phyloP scores from a whole-genome alignment of 331 rosid genomes.

The Acacia pycnantha region DNA sequence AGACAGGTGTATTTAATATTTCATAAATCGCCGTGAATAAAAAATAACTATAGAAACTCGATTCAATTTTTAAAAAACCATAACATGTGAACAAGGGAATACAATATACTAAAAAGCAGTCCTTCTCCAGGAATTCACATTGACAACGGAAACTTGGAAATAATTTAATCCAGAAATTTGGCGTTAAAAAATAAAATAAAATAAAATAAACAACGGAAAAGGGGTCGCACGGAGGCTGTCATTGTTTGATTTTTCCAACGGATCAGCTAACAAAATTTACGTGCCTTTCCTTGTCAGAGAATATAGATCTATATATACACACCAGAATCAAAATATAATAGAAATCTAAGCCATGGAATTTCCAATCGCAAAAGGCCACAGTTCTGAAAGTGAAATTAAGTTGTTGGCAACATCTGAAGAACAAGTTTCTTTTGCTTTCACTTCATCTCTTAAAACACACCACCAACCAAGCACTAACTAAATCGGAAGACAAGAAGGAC shows the following conservation, averaged over 20 bases:
- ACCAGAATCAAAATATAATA: constrained; percentile 14
- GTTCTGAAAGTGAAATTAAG: constrained; percentile 5
- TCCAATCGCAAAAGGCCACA: constrained; percentile 22
- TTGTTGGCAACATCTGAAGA: constrained; percentile 11
- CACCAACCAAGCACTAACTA: not conserved
- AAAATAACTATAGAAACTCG: constrained; percentile 2
- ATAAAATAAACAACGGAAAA: not conserved
- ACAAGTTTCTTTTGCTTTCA: not conserved
- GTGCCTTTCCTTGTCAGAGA: constrained; percentile 12
- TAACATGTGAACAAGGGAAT: constrained; percentile 52
- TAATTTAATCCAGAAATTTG: constrained; percentile 24
- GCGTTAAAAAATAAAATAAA: constrained; percentile 20
- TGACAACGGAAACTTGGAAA: constrained; percentile 38
- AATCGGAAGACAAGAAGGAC: not conserved
- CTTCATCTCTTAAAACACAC: not conserved
- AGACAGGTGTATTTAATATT: constrained; percentile 47
- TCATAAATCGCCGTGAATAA: constrained; percentile 31
- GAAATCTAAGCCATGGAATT: constrained; percentile 32
- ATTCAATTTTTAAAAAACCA: constrained; percentile 31
- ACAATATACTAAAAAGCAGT: constrained; percentile 50
- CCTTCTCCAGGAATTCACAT: constrained; percentile 38
- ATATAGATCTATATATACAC: constrained; percentile 14
- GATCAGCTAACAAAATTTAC: constrained; percentile 8
- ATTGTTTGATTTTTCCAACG: not conserved
- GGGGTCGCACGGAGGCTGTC: constrained; percentile 13